Base-by-base conservation (phyloP, 2,329 filamentous ascomycete genomes). In the Sphaerulina vaccinii region DNA sequence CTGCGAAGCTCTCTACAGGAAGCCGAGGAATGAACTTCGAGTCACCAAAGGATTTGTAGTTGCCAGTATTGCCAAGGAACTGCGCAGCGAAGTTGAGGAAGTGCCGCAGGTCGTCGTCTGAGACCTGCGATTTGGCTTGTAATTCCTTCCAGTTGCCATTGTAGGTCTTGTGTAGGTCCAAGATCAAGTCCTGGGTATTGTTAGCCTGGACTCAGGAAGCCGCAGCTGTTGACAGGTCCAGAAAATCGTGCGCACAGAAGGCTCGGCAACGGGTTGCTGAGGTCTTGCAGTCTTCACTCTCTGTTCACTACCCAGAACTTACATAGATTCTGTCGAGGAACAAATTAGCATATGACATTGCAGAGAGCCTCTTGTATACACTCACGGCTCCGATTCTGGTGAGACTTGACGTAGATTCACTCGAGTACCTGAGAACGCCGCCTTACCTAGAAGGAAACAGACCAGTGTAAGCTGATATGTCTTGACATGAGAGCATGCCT, bases 391-490 rank as follows among this genome's bases (percentile, higher is more conserved):
- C 3, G 75, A 74, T 60, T 81, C 78, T 23, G 73, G 70, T 3
- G 75, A 79, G 22, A 77, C 69, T 62, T 80, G 78, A 35, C 77
- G 75, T 22, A 81, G 70, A 41, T 80, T 75, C 45, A 81, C 73
- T 39, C 78, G 69, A 3, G 75, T 75, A 5, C 78, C 78, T 29
- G 75, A 69, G 41, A 75, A 72, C 46, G 72, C 74, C 21, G 75
- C 76, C 51, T 73, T 83, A 80, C n/a, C n/a, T n/a, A n/a, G n/a
- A n/a, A n/a, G n/a, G n/a, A n/a, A n/a, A n/a, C n/a, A n/a, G n/a
- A n/a, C n/a, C n/a, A n/a, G n/a, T n/a, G n/a, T n/a, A n/a, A n/a
- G n/a, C n/a, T n/a, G n/a, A n/a, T n/a, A n/a, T n/a, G n/a, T n/a
- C n/a, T n/a, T n/a, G n/a, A n/a, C n/a, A n/a, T n/a, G n/a, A n/a